phyloP scores from a whole-genome alignment of 306 rosid genomes.

The Gynostemma pentaphyllum region DNA sequence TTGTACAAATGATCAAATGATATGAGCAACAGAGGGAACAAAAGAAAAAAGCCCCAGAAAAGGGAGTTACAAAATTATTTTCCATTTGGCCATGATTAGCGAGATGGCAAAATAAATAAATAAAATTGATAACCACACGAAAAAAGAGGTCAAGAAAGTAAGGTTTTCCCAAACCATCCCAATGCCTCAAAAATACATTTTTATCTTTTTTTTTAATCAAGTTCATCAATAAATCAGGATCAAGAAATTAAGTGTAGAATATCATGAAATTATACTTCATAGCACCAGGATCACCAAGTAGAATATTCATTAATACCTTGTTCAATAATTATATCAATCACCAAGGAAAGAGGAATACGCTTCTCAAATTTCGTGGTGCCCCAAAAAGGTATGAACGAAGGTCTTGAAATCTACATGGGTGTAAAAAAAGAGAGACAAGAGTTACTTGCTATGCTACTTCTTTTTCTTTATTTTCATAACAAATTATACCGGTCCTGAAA shows the following conservation, averaged over 20 bases:
- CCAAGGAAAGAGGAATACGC: slow-evolving; percentile 59
- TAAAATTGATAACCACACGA: not conserved
- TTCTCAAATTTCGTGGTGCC: slow-evolving; percentile 55
- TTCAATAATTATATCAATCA: slow-evolving; percentile 74
- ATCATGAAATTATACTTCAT: not conserved
- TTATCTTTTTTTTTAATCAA: not conserved
- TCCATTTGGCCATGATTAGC: not conserved
- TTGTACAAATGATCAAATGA: too few species aligned
- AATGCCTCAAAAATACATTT: not conserved
- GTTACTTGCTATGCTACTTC: not conserved
- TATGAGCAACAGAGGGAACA: not conserved
- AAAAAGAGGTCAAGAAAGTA: not conserved
- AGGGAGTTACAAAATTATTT: not conserved
- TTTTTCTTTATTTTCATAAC: not conserved
- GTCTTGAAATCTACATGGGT: slow-evolving; percentile 65
- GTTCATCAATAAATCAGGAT: not conserved
- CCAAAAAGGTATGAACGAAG: slow-evolving; percentile 73
- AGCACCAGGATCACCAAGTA: not conserved
- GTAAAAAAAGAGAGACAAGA: not conserved
- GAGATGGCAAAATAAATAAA: not conserved
- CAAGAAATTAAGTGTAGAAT: not conserved
- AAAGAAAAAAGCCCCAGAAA: not conserved
- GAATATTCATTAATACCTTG: slow-evolving; percentile 45
- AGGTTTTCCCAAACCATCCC: not conserved
- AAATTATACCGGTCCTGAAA: not conserved